Conservation (phyloP, 331 rosid genomes). For the Acacia pycnantha region DNA sequence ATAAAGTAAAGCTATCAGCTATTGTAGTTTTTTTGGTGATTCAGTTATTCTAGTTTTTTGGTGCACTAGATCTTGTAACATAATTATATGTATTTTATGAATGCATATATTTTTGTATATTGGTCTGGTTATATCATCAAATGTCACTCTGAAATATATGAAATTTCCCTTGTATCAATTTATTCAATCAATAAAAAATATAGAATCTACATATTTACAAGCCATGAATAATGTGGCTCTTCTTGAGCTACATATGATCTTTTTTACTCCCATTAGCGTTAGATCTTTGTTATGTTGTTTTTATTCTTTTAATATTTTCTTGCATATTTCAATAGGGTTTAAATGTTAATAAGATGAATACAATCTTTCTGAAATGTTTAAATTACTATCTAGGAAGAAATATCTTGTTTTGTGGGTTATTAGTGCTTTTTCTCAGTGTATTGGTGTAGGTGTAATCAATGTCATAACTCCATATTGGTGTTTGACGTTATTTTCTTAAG, state of each 20-base stretch:
- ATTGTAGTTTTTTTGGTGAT: background rate
- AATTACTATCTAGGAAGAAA: background rate
- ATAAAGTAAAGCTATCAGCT: background rate
- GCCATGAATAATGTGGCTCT: background rate
- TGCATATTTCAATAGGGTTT: background rate
- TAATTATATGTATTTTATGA: background rate
- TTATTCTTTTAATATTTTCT: background rate
- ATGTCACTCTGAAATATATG: constrained; percentile 2
- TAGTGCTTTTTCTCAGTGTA: background rate
- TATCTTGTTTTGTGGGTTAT: background rate
- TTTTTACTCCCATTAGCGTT: background rate
- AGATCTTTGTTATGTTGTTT: background rate
- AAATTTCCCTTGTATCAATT: background rate
- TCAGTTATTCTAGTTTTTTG: background rate
- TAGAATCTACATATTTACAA: background rate
- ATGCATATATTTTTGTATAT: background rate
- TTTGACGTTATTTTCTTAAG: background rate
- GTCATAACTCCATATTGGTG: background rate
- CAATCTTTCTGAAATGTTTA: background rate
- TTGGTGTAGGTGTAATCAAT: constrained; percentile 2
- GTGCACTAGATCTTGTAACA: background rate
- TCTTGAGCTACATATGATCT: background rate
- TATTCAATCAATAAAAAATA: background rate
- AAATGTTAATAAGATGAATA: background rate
- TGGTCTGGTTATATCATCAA: constrained; percentile 14